Base-by-base conservation (phyloP, 352 stramenopile species). In the Thraustochytrium sp. region DNA sequence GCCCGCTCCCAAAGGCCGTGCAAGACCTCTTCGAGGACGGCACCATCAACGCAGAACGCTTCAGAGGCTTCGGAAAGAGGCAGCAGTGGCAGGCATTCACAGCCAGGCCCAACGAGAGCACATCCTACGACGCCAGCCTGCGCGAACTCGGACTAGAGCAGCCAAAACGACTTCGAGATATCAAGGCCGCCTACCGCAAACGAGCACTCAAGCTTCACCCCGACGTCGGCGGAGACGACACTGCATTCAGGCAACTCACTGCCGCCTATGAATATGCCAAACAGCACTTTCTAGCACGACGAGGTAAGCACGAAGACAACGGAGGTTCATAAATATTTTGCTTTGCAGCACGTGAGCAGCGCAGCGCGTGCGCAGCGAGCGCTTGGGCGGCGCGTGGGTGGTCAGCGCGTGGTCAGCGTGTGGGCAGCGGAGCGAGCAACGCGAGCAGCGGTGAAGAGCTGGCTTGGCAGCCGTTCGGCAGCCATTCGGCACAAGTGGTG, bases 11-110 rank as follows among this genome's bases (percentile, higher is more conserved):
- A 18, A 72, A 72, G 59, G 59, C 26, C 0, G 59, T 72, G 36
- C 59, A 72, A 44, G 59, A 72, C 36, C 59, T 72, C 36, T 72
- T 72, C 26, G 59, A 72, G 36, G 59, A 72, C 8, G 59, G 59
- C 34, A 72, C 59, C 11, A 16, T 72, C 2, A 72, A 72, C 40
- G 59, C 59, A n/a, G 46, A 5, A 13, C 29, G 59, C 16, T 72
- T 72, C 36, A 13, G 59, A 55, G 59, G 13, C 34, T 72, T 72
- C 36, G 59, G 59, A 9, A 72, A 44, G 40, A 38, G 59, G 26
- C 26, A 55, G 9, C 18, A 55, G 8, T 72, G 59, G 59, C 59
- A 72, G 40, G 26, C 9, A 44, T 46, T 2, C 2, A 26, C 13
- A 2, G 40, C 23, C 59, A 16, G 13, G 59, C 59, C 16, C 4